These are phyloP conservation scores for Fraxinus angustifolia DNA, from an alignment of 305 asterid genomes.

Conservation along the genomic window DNA sequence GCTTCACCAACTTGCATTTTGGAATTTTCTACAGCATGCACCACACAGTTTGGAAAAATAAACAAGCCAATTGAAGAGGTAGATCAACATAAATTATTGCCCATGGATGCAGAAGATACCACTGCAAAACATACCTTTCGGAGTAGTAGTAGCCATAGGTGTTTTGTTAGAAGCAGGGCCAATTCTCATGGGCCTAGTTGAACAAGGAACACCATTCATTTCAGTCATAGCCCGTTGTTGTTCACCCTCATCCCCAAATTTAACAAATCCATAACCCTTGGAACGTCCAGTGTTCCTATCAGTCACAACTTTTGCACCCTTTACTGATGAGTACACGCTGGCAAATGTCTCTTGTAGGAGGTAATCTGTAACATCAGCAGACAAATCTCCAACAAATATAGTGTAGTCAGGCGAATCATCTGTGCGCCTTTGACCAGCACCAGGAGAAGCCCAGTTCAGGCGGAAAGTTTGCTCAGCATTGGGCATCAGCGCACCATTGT, in stretches of 20 bases:
- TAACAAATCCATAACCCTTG: constrained; percentile 85
- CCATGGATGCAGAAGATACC: constrained; percentile 8
- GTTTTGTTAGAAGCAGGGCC: constrained; percentile 86
- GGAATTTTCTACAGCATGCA: constrained; percentile 29
- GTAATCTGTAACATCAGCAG: constrained; percentile 79
- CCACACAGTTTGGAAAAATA: constrained; percentile 23
- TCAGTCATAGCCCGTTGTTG: constrained; percentile 76
- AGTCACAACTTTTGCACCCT: constrained; percentile 76
- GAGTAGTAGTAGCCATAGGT: constrained; percentile 47
- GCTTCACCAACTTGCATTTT: constrained; percentile 25
- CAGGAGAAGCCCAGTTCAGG: constrained; percentile 80
- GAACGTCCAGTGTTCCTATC: constrained; percentile 80
- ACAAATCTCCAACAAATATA: constrained; percentile 81
- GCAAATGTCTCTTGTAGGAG: constrained; percentile 63
- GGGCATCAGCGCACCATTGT: constrained; percentile 64
- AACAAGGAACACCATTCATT: constrained; percentile 77
- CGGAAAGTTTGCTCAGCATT: constrained; percentile 60
- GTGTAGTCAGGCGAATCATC: constrained; percentile 73
- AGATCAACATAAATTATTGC: constrained; percentile 16
- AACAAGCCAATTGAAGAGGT: constrained; percentile 8
- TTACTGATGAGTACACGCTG: constrained; percentile 56
- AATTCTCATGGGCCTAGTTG: constrained; percentile 80
- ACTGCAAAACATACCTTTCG: constrained; percentile 44
- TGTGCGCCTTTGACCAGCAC: constrained; percentile 67
- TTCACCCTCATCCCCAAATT: constrained; percentile 75